Evolutionary conservation across 192 early-diverging fungal species (phyloP).

Genomic region (Helicostylum pulchrum): DNA sequence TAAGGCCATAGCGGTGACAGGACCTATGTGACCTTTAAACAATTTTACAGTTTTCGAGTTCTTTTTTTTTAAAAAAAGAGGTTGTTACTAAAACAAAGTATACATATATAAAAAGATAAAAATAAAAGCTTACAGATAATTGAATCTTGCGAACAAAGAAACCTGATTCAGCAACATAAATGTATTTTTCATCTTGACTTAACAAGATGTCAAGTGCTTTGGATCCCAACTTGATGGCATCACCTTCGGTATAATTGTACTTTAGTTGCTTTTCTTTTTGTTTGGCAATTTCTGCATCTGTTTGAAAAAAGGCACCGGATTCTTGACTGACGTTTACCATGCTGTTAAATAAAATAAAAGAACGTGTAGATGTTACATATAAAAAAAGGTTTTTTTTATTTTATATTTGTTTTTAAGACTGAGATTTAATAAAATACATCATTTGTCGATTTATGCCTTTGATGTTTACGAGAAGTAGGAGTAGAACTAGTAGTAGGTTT

Average conservation of each 20-base stretch:
- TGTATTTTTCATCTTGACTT: constrained; percentile 37
- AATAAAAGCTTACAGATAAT: constrained; percentile 26
- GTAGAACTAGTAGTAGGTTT: background rate
- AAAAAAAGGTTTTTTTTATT: too few species aligned
- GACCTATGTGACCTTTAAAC: constrained; percentile 66
- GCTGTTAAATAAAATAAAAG: constrained; percentile 1
- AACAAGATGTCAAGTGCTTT: constrained; percentile 58
- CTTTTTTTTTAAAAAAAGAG: constrained; percentile 20
- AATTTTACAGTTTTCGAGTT: constrained; percentile 48
- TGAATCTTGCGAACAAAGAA: constrained; percentile 66
- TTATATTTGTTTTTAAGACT: too few species aligned
- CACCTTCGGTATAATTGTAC: constrained; percentile 54
- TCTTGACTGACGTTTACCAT: constrained; percentile 56
- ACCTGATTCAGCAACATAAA: constrained; percentile 71
- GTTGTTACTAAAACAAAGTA: background rate
- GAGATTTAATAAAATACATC: too few species aligned
- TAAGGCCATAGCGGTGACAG: constrained; percentile 64
- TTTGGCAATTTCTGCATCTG: constrained; percentile 62
- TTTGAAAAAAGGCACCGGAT: constrained; percentile 71
- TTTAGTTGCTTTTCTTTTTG: constrained; percentile 51
- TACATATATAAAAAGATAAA: background rate
- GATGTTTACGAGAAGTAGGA: background rate
- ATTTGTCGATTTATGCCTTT: constrained; percentile 3
- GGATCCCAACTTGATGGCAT: constrained; percentile 57
- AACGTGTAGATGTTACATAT: background rate